phyloP scores from a whole-genome alignment of 257 asterid genomes.

The Solanum bukasovii region DNA sequence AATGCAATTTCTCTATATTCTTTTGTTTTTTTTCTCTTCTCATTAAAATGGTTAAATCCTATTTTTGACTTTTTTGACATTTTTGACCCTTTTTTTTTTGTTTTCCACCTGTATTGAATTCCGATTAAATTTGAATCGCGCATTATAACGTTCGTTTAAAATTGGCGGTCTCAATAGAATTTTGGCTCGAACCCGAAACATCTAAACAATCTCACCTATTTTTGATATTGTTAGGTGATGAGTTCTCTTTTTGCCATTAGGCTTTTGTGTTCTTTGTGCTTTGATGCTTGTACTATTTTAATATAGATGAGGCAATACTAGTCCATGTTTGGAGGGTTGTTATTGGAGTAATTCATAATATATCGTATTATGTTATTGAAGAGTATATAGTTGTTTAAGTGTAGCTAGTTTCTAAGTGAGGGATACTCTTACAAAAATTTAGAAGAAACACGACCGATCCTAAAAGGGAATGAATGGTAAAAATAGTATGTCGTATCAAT shows the following conservation, averaged over 20 bases:
- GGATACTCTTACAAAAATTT: too few species aligned
- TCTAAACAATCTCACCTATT: neutral
- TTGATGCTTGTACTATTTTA: neutral
- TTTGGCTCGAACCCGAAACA: neutral
- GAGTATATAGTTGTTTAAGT: neutral
- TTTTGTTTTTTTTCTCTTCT: neutral
- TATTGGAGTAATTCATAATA: neutral
- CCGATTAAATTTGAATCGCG: rapidly evolving
- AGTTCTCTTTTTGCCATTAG: neutral
- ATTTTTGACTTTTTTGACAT: neutral
- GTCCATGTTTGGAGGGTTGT: neutral
- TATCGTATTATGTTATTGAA: neutral
- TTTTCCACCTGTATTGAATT: too few species aligned
- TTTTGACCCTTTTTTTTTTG: too few species aligned
- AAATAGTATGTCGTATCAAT: too few species aligned
- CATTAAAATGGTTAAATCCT: neutral
- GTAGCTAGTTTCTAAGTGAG: neutral
- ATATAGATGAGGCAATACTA: neutral
- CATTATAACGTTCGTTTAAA: too few species aligned
- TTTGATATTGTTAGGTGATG: neutral
- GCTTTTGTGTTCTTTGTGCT: neutral
- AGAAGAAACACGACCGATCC: too few species aligned
- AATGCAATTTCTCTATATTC: neutral
- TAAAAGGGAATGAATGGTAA: neutral
- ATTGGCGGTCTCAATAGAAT: too few species aligned